These are phyloP conservation scores for Chenopodium quinoa DNA, from an alignment of 148 eudicot species.

Conservation along the genomic window DNA sequence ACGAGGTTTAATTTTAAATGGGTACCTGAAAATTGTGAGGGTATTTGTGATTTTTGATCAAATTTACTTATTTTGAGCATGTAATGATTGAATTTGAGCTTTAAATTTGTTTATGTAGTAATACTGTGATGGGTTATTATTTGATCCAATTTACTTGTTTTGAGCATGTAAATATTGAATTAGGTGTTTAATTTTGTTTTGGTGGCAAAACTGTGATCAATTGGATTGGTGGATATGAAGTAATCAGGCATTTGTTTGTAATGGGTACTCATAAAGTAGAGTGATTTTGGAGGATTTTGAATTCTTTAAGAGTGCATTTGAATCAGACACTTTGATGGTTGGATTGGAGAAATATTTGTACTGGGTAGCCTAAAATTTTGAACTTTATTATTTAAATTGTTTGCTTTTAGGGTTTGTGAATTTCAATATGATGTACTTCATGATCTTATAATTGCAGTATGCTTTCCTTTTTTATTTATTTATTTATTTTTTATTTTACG, in stretches of 20 bases:
- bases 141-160: neutral
- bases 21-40: neutral
- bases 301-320: neutral
- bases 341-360: constrained; percentile 3
- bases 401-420: neutral
- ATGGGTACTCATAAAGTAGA: neutral
- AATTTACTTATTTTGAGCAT: constrained; percentile 1
- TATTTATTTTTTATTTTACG: no score
- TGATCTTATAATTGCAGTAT: neutral
- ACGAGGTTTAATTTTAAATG: no score
- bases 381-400: neutral
- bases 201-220: neutral
- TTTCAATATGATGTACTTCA: neutral
- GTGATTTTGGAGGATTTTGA: neutral
- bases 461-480: no score
- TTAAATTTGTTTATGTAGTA: neutral
- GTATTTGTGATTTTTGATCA: neutral
- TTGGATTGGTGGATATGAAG: neutral
- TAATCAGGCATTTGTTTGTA: neutral
- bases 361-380: neutral
- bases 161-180: neutral
- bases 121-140: constrained; percentile 6
- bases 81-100: neutral
- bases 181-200: neutral
- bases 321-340: neutral